Evolutionary conservation across 2,329 filamentous ascomycete genomes (phyloP), one percentile per base, ranked within the genome.

Genomic region (Fusarium sterilihyphosum): DNA sequence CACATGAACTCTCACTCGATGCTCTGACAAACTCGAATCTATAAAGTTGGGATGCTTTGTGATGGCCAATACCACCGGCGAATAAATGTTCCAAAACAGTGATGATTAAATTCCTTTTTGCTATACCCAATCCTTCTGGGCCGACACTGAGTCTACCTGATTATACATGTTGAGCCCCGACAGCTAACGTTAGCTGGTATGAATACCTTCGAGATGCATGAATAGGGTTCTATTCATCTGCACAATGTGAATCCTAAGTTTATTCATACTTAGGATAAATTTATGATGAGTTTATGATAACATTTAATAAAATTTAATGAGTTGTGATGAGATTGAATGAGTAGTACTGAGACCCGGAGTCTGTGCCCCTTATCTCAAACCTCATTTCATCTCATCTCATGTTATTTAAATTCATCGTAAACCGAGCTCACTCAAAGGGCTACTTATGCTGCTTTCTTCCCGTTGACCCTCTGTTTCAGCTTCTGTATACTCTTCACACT

Each of bases 401-500:
- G 1, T 26, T 8, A 22, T n/a, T 18, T 2, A 26, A 24, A 4
- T 14, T 17, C 3, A 35, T 13, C 14, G 1, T 22, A 38, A 12
- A 8, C 3, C 3, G 1, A 11, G 9, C 9, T 16, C 18, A 17
- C 24, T 2, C 1, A 2, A 9, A 12, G 18, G 14, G 3, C 6
- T 22, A 5, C 3, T 8, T 29, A 40, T n/a, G 14, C 6, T 29
- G 4, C 1, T 13, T 40, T 66, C 26, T 70, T 78, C 0, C 78
- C 70, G 3, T 71, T 24, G 8, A 80, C 3, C 38, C 67, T 80
- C 24, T 76, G 71, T 44, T 80, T 78, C 53, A 80, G 2, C 53
- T 73, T 72, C 22, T 71, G 73, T 10, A 79, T 35, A 3, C 41
- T 31, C 2, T 22, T 57, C 6, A 61, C 43, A 0, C 53, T 52